phyloP scores from a whole-genome alignment of 495 filamentous ascomycete species.

The Hypoxylon rickii region DNA sequence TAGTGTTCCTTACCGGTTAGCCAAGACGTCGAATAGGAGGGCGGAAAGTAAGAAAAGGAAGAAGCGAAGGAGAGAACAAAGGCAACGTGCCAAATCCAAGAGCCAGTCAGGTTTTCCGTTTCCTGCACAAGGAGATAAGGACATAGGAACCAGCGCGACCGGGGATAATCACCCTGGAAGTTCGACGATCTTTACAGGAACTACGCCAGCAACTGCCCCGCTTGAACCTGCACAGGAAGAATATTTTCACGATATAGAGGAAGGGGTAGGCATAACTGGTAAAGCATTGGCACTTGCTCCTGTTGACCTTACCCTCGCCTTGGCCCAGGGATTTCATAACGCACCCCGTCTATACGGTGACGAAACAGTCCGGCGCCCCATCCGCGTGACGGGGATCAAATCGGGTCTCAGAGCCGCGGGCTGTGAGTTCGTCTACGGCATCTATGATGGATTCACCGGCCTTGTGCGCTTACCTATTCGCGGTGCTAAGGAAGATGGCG shows the following conservation, averaged over 20 bases:
- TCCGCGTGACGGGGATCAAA: conserved; percentile 67
- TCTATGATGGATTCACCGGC: conserved; percentile 75
- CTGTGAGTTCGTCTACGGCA: conserved; percentile 69
- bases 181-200: conserved; percentile 1
- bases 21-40: conserved; percentile 55
- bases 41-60: conserved; percentile 48
- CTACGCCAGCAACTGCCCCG: conserved; percentile 18
- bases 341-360: conserved; percentile 79
- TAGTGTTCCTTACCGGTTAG: conserved; percentile 60
- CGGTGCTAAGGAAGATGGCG: conserved; percentile 60
- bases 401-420: conserved; percentile 70
- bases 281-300: conserved; percentile 54
- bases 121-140: conserved; percentile 25
- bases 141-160: conserved; percentile 41
- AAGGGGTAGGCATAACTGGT: conserved; percentile 53
- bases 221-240: conserved; percentile 35
- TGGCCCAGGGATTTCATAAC: conserved; percentile 83
- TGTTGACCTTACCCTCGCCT: conserved; percentile 71
- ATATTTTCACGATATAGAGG: conserved; percentile 47
- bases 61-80: conserved; percentile 25
- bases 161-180: conserved; percentile 19
- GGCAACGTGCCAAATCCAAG: conserved; percentile 9
- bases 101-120: conserved; percentile 32
- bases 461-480: conserved; percentile 67
- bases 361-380: conserved; percentile 49